A percentile compares a stretch with the other conserved stretches of the same genome.
phyloP scores from a whole-genome alignment of 345 rosid genomes.

The Arabis alpina region DNA sequence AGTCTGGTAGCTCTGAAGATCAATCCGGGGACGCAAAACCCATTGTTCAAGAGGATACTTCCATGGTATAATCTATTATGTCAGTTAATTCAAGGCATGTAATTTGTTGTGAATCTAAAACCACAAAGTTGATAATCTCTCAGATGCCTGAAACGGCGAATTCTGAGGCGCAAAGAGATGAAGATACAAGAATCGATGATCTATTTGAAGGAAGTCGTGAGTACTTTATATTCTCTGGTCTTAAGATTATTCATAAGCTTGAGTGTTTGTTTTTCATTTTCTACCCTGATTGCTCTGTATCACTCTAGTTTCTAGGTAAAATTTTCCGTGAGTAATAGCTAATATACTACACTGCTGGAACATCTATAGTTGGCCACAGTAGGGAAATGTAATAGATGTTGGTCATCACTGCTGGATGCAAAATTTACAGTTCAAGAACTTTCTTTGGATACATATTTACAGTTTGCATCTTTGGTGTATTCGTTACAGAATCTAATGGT shows the following conservation, averaged over 20 bases:
- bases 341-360: constrained; percentile 7
- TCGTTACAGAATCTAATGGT: constrained; percentile 58
- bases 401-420: neutral
- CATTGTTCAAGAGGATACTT: constrained; percentile 41
- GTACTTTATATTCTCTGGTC: constrained; percentile 42
- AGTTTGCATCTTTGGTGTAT: constrained; percentile 14
- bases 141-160: constrained; percentile 53
- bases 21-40: constrained; percentile 57
- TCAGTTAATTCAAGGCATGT: constrained; percentile 3
- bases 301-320: neutral
- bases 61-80: constrained; percentile 54
- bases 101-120: constrained; percentile 25
- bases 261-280: neutral
- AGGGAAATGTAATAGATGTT: constrained; percentile 21
- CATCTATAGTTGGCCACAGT: constrained; percentile 13
- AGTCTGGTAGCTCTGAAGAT: constrained; percentile 62
- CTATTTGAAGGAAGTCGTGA: constrained; percentile 59
- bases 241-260: constrained; percentile 10
- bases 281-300: neutral
- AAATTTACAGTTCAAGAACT: constrained; percentile 13
- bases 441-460: constrained; percentile 12
- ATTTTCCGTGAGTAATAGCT: constrained; percentile 5
- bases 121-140: constrained; percentile 2
- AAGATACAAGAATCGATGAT: constrained; percentile 47
- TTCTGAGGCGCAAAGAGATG: constrained; percentile 53